A percentile compares a stretch with the other conserved stretches of the same genome.
phyloP scores from a whole-genome alignment of 345 rosid species.

The Aurinia saxatilis region DNA sequence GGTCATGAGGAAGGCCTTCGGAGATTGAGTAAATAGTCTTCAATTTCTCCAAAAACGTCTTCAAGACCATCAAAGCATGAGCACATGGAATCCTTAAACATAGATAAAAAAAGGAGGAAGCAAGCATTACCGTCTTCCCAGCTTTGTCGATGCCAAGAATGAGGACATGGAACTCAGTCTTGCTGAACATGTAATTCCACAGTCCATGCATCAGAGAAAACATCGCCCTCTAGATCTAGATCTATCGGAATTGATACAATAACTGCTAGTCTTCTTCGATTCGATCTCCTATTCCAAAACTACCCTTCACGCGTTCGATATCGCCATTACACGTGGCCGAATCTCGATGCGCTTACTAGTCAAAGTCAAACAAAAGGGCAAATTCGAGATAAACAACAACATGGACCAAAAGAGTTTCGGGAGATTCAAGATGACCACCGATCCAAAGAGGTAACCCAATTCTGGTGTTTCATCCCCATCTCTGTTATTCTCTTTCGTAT shows the following conservation, averaged over 20 bases:
- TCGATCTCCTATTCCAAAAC: not conserved
- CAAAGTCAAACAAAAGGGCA: constrained; percentile 23
- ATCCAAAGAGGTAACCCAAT: constrained; percentile 19
- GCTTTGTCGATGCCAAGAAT: constrained; percentile 97
- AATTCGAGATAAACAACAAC: too few species aligned
- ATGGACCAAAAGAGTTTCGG: too few species aligned
- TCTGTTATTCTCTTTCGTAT: too few species aligned
- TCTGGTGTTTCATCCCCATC: not conserved
- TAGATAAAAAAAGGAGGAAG: not conserved
- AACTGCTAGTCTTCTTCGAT: constrained; percentile 19
- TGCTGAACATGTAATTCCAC: constrained; percentile 75
- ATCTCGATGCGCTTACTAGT: not conserved
- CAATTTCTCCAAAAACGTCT: constrained; percentile 95
- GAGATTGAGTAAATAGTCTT: constrained; percentile 69
- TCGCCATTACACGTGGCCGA: too few species aligned
- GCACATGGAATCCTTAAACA: too few species aligned
- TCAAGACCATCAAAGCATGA: too few species aligned
- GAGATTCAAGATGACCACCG: constrained; percentile 19
- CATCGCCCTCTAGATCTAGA: constrained; percentile 41
- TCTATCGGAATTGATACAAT: too few species aligned
- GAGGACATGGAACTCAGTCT: constrained; percentile 89
- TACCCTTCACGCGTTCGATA: not conserved
- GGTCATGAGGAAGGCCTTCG: constrained; percentile 96
- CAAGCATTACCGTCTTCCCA: constrained; percentile 78
- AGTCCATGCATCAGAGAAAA: constrained; percentile 95